These are phyloP conservation scores for Nothophaeocryptopus gaeumannii DNA, from an alignment of 2,329 filamentous ascomycete species.

Conservation along the genomic window DNA sequence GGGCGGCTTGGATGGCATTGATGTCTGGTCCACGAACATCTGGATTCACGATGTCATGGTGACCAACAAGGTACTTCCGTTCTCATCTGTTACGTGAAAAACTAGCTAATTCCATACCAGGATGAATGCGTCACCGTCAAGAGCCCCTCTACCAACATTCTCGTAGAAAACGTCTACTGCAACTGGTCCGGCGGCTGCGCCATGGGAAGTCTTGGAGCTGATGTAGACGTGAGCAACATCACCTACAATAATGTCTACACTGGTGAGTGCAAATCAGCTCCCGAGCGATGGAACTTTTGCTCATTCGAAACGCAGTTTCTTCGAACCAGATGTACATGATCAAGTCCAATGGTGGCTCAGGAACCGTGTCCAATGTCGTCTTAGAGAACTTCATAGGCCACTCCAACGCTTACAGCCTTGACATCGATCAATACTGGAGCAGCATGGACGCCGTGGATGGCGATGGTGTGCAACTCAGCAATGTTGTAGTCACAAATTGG, in stretches of 20 bases:
- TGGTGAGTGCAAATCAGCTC: background rate
- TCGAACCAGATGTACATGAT: slow-evolving; percentile 61
- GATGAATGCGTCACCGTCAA: slow-evolving; percentile 60
- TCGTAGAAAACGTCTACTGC: slow-evolving; percentile 61
- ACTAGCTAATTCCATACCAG: background rate
- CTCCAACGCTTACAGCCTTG: slow-evolving; percentile 56
- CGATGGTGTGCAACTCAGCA: slow-evolving; percentile 51
- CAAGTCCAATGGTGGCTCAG: slow-evolving; percentile 59
- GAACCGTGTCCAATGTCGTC: slow-evolving; percentile 50
- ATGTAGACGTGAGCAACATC: slow-evolving; percentile 52
- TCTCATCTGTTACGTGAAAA: background rate
- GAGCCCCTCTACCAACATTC: slow-evolving; percentile 51
- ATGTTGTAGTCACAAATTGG: slow-evolving; percentile 57
- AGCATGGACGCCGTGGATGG: slow-evolving; percentile 44
- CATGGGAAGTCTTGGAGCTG: slow-evolving; percentile 54
- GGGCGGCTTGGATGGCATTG: slow-evolving; percentile 57
- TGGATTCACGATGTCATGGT: slow-evolving; percentile 60
- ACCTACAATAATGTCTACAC: slow-evolving; percentile 58
- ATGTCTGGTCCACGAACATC: slow-evolving; percentile 55
- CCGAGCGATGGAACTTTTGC: too few relatives aligned
- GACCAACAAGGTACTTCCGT: slow-evolving; percentile 51
- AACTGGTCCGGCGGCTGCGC: slow-evolving; percentile 56
- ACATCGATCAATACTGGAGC: slow-evolving; percentile 56
- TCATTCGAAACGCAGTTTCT: slow-evolving; percentile 12
- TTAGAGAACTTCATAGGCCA: slow-evolving; percentile 62